These are phyloP conservation scores for Diaporthe ampelina DNA, from an alignment of 2,329 filamentous ascomycete species.

Conservation along the genomic window DNA sequence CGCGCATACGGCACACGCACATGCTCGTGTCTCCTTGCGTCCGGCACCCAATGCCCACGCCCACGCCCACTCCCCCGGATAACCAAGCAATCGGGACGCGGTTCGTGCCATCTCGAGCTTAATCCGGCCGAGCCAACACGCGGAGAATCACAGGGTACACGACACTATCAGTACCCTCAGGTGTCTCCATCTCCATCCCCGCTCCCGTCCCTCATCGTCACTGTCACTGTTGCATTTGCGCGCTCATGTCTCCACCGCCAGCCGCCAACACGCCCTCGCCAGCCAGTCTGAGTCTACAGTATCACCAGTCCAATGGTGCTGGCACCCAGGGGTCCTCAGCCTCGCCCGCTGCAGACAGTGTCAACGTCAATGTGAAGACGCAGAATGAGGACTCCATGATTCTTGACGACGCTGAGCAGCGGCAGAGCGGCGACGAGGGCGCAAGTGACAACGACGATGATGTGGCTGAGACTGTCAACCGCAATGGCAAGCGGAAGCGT, in stretches of 20 bases:
- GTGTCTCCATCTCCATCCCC: constrained; percentile 18
- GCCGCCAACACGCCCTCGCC: constrained; percentile 25
- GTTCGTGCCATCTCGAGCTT: constrained; percentile 32
- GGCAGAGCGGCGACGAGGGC: constrained; percentile 50
- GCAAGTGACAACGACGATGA: constrained; percentile 61
- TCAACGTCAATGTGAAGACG: constrained; percentile 37
- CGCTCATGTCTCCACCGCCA: constrained; percentile 32
- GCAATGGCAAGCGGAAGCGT: constrained; percentile 70
- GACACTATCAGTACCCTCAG: background rate
- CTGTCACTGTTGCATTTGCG: constrained; percentile 16
- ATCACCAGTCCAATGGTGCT: constrained; percentile 17
- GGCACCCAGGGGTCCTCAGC: constrained; percentile 28
- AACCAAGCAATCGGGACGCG: constrained; percentile 32
- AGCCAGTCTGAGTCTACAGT: constrained; percentile 23
- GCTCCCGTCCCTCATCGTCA: background rate
- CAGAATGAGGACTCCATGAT: constrained; percentile 35
- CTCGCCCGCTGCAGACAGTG: constrained; percentile 35
- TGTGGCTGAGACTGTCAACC: constrained; percentile 56
- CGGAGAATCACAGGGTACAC: background rate
- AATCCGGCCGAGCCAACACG: constrained; percentile 26
- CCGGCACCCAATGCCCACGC: background rate
- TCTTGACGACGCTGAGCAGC: constrained; percentile 36
- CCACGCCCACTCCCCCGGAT: constrained; percentile 14
- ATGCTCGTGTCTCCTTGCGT: background rate
- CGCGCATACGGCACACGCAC: constrained; percentile 8